phyloP scores from a whole-genome alignment of 2,329 filamentous ascomycete species.

The Hysterium pulicare region DNA sequence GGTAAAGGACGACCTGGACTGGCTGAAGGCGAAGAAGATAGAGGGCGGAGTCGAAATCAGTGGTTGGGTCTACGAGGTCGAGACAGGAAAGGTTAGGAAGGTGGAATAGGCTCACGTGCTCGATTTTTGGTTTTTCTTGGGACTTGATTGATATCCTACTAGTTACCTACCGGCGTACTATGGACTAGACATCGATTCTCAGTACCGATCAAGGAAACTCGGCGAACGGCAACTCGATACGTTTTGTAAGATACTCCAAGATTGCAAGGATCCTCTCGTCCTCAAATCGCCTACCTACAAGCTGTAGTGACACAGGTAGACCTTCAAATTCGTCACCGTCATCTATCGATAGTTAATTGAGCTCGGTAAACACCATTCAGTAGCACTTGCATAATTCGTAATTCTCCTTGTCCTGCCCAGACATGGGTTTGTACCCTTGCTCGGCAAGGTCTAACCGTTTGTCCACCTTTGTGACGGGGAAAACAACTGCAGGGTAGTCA shows the following conservation, averaged over 20 bases:
- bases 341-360: conserved; percentile 18
- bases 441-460: conserved; percentile 40
- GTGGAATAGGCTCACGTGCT: no score
- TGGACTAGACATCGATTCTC: no score
- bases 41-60: conserved; percentile 59
- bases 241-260: conserved; percentile 32
- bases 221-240: conserved; percentile 24
- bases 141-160: no score
- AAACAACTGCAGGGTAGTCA: conserved; percentile 61
- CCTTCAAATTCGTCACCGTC: conserved; percentile 47
- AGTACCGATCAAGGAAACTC: conserved; percentile 7
- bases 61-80: conserved; percentile 76
- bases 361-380: not conserved
- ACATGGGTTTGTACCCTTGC: conserved; percentile 36
- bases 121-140: no score
- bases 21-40: conserved; percentile 59
- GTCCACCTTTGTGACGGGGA: conserved; percentile 52
- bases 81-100: conserved; percentile 61
- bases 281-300: conserved; percentile 52
- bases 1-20: conserved; percentile 63
- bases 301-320: conserved; percentile 52
- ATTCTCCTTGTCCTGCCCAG: conserved; percentile 49
- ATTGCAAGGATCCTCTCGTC: conserved; percentile 53
- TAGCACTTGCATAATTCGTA: conserved; percentile 41
- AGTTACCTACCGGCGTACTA: no score